Evolutionary conservation across 495 filamentous ascomycete species (phyloP), one percentile per base, ranked within the genome.

Genomic region (Parmelia sp.): DNA sequence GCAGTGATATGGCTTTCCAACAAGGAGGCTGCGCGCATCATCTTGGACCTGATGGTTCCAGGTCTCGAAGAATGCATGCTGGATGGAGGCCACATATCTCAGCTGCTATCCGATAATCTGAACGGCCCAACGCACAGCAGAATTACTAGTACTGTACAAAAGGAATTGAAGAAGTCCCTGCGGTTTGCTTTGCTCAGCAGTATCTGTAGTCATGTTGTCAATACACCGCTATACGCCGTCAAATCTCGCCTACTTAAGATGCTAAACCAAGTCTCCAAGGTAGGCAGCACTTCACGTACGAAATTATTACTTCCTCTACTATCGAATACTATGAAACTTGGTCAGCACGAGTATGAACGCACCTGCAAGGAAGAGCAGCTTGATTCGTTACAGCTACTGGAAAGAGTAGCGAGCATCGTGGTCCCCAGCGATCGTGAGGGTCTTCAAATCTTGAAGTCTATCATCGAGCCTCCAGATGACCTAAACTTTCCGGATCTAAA

Each of bases 11-110:
- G 83, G 81, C 77, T 96, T n/a, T 74, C 83, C 39, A 65, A 68
- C 4, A 80, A 83, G 21, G 83, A 87, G 53, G 76, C 74, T 4
- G 72, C 80, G 25, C 83, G 83, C 57, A 75, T 96, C 15, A 66
- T 96, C 11, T 75, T 81, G 23, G 82, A 80, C 25, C 76, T 87
- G 31, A 72, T 97, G 39, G 70, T 89, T 29, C 87, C 89, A 3
- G 82, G 78, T 8, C 70, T 97, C 23, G 92, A 96, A 70, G 92
- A 96, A 73, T 92, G 86, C 68, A 80, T 90, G 14, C 76, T 96
- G 25, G 91, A 96, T 71, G 74, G 82, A 8, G 82, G 77, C 40
- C 81, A 92, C 49, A 75, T 93, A 31, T 75, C 78, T 14, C 80
- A 79, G 27, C 78, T 82, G 11, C 69, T 95, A n/a, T 82, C 82